Conservation (phyloP, 164 flowering plant genomes). For the Sextonia rubra region DNA sequence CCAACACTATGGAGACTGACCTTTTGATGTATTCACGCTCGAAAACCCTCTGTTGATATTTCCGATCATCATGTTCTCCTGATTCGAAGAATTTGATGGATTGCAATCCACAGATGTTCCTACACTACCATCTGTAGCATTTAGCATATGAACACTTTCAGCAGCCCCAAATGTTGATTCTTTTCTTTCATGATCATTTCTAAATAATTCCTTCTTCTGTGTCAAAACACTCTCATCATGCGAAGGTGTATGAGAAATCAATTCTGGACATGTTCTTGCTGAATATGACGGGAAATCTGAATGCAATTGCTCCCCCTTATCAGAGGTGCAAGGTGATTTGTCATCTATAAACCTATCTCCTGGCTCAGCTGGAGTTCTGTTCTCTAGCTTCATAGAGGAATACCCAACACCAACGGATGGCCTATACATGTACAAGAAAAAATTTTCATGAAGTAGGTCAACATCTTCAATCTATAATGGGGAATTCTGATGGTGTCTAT, state of each 20-base stretch:
- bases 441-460: neutral
- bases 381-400: slow-evolving; percentile 10
- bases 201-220: neutral
- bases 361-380: slow-evolving; percentile 8
- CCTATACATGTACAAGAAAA: slow-evolving; percentile 19
- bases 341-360: slow-evolving; percentile 11
- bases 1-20: slow-evolving; percentile 13
- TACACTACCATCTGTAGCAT: slow-evolving; percentile 11
- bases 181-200: neutral
- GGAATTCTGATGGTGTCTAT: neutral
- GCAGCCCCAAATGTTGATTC: neutral
- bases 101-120: slow-evolving; percentile 14
- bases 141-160: slow-evolving; percentile 6
- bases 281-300: slow-evolving; percentile 4
- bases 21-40: slow-evolving; percentile 11
- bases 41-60: slow-evolving; percentile 1
- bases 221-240: slow-evolving; percentile 9
- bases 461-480: neutral
- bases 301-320: slow-evolving; percentile 14
- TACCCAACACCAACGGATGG: slow-evolving; percentile 16
- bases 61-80: slow-evolving; percentile 1
- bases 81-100: slow-evolving; percentile 13
- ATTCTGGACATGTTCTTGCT: slow-evolving; percentile 6
- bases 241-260: slow-evolving; percentile 7
- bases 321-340: slow-evolving; percentile 16